phyloP scores from a whole-genome alignment of 1,284 basidiomycete genomes.

The Spongispora temasekensis region DNA sequence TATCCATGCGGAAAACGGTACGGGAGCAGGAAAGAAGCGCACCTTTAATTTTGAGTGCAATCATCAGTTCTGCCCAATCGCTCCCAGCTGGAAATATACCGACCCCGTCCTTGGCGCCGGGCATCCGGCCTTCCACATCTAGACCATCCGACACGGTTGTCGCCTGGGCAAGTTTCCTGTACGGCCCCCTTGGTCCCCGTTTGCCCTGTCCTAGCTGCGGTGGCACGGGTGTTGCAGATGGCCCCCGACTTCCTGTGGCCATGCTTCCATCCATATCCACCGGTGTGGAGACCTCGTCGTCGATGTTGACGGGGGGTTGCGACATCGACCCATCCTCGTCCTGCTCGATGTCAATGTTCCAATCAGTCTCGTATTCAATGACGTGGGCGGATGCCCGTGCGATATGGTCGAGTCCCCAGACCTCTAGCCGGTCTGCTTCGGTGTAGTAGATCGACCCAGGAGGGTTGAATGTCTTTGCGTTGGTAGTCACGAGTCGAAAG shows the following conservation, averaged over 20 bases:
- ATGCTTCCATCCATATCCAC: conserved; percentile 25
- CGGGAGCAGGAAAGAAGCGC: neutral
- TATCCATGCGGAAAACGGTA: neutral
- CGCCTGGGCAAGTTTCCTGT: conserved; percentile 41
- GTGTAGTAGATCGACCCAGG: conserved; percentile 68
- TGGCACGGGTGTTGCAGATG: conserved; percentile 34
- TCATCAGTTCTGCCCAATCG: conserved; percentile 67
- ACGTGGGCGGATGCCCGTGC: conserved; percentile 65
- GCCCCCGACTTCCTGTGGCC: conserved; percentile 24
- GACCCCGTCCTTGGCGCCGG: conserved; percentile 72
- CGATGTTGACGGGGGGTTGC: conserved; percentile 35
- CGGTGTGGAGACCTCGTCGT: conserved; percentile 27
- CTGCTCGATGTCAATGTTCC: conserved; percentile 78
- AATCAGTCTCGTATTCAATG: conserved; percentile 78
- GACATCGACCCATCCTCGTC: conserved; percentile 54
- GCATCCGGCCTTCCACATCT: conserved; percentile 68
- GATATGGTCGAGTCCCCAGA: conserved; percentile 72
- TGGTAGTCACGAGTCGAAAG: conserved; percentile 67
- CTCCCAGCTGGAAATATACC: conserved; percentile 68
- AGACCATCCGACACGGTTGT: conserved; percentile 52
- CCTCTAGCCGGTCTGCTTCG: conserved; percentile 70
- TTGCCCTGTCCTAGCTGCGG: conserved; percentile 27
- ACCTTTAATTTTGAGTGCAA: conserved; percentile 74
- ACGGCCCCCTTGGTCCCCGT: conserved; percentile 47
- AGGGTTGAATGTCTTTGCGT: conserved; percentile 75